Evolutionary conservation across 306 rosid genomes (phyloP).

Genomic region (Sphenostylis stenocarpa): DNA sequence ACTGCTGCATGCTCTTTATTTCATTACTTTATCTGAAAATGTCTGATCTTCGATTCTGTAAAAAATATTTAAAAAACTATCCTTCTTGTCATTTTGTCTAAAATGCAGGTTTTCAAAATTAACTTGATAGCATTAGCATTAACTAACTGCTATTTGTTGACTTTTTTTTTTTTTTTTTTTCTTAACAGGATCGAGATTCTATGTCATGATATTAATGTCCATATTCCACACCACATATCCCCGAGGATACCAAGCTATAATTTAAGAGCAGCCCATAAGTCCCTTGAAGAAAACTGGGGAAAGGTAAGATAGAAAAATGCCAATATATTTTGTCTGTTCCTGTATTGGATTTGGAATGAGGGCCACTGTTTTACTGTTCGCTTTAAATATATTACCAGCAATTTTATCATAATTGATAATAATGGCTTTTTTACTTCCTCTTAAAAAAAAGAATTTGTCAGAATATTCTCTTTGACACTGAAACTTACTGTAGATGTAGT

Average conservation of each 20-base stretch:
- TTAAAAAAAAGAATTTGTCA: background rate
- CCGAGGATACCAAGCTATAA: conserved; percentile 91
- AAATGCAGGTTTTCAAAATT: conserved; percentile 18
- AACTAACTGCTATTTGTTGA: background rate
- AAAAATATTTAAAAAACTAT: conserved; percentile 12
- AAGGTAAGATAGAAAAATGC: conserved; percentile 50
- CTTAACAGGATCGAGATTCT: conserved; percentile 79
- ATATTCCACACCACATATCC: conserved; percentile 89
- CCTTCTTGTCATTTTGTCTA: conserved; percentile 7
- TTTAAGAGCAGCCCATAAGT: conserved; percentile 78
- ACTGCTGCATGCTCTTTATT: conserved; percentile 17
- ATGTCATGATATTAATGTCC: conserved; percentile 87
- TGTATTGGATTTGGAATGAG: background rate
- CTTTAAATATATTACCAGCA: background rate
- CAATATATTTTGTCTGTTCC: conserved; percentile 9
- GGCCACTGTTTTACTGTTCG: background rate
- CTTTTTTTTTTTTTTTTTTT: background rate
- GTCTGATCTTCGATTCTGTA: conserved; percentile 3
- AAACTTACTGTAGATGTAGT: background rate
- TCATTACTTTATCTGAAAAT: background rate
- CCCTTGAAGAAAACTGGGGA: conserved; percentile 92
- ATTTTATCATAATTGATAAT: background rate
- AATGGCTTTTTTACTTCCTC: background rate
- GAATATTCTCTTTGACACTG: background rate
- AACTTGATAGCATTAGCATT: background rate